Evolutionary conservation across 768 basidiomycete genomes (phyloP).

Genomic region (Boletellus emodensis): DNA sequence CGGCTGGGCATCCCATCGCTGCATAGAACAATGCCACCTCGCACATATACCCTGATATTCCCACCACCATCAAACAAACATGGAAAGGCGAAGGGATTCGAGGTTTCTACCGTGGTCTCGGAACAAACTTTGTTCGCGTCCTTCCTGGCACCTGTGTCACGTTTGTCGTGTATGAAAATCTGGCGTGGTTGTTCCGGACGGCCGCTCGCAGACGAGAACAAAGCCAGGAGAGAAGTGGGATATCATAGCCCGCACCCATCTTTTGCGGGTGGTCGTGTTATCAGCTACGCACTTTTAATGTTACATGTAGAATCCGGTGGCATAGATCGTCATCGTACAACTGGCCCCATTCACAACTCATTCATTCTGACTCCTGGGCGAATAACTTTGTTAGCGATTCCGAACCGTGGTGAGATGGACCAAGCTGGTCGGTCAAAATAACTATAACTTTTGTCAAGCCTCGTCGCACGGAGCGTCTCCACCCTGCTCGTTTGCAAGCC

Average conservation of each 20-base stretch:
- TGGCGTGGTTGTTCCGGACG: constrained; percentile 76
- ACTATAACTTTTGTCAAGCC: constrained; percentile 26
- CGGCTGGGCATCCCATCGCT: not conserved
- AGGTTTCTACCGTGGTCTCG: constrained; percentile 95
- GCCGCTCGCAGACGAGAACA: constrained; percentile 54
- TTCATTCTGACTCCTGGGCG: not conserved
- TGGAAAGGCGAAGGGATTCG: constrained; percentile 74
- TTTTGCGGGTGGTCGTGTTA: constrained; percentile 2
- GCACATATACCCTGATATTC: constrained; percentile 78
- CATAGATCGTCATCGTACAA: constrained; percentile 7
- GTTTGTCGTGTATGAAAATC: constrained; percentile 94
- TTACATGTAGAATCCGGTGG: not conserved
- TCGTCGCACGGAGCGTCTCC: constrained; percentile 24
- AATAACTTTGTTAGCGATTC: constrained; percentile 7
- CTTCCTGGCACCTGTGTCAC: constrained; percentile 97
- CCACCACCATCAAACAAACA: constrained; percentile 72
- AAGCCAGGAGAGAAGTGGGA: not conserved
- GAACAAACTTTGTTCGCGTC: constrained; percentile 90
- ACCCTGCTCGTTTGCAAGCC: constrained; percentile 21
- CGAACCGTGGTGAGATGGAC: not conserved
- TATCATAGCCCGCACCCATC: not conserved
- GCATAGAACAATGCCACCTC: constrained; percentile 61
- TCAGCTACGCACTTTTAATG: constrained; percentile 1
- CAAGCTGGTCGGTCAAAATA: constrained; percentile 27
- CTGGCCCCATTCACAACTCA: constrained; percentile 6